Percentiles rank a stretch among this genome's conserved stretches.
These are phyloP conservation scores for Neurospora sp. DNA, from an alignment of 495 filamentous ascomycete species.

Conservation along the genomic window DNA sequence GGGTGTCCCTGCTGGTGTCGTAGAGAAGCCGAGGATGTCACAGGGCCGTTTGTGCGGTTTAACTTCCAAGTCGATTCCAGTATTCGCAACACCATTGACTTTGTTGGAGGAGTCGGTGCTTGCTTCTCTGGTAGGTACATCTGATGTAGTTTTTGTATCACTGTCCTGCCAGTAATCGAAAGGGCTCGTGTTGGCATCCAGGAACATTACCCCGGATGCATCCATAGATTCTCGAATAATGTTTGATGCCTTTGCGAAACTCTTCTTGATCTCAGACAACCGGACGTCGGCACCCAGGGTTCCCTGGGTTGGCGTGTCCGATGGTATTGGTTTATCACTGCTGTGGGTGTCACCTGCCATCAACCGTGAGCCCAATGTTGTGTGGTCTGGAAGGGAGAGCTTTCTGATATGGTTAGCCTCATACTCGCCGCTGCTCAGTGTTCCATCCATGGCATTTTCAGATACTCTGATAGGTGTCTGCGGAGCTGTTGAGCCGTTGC, in stretches of 20 bases:
- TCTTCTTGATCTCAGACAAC: slow-evolving; percentile 6
- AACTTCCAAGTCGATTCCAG: background rate
- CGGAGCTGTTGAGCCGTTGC: background rate
- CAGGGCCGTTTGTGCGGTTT: background rate
- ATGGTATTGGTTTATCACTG: background rate
- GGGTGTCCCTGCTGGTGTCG: background rate
- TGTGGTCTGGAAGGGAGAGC: background rate
- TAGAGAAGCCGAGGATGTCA: background rate
- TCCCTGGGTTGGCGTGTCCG: background rate
- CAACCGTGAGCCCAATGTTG: background rate
- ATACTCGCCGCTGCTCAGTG: background rate
- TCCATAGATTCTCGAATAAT: slow-evolving; percentile 42
- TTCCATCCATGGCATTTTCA: background rate
- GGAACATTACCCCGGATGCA: slow-evolving; percentile 41
- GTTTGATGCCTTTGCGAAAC: slow-evolving; percentile 36
- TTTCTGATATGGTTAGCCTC: background rate
- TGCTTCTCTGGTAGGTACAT: background rate
- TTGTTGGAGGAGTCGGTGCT: background rate
- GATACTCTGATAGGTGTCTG: background rate
- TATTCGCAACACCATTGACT: background rate
- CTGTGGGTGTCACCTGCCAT: background rate
- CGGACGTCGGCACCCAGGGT: background rate
- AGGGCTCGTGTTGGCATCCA: slow-evolving; percentile 30
- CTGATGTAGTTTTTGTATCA: background rate
- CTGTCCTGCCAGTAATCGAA: background rate